phyloP scores from a whole-genome alignment of 805 yeast species.

The Candida maltosa region DNA sequence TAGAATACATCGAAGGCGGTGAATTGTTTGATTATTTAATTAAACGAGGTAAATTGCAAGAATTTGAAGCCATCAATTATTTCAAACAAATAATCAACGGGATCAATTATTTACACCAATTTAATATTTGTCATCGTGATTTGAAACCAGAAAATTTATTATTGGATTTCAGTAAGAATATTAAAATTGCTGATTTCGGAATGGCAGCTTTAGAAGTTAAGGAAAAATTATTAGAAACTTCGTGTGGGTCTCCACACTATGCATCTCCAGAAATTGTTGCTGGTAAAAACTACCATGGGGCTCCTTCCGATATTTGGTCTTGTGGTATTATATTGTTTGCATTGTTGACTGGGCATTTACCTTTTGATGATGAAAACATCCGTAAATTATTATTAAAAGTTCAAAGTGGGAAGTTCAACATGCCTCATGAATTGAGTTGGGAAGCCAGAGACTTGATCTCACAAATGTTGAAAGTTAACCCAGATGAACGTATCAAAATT shows the following conservation, averaged over 20 bases:
- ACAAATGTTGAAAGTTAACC: conserved; percentile 80
- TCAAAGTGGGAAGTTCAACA: conserved; percentile 80
- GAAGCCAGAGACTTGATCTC: conserved; percentile 87
- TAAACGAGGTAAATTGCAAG: conserved; percentile 83
- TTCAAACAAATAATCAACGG: conserved; percentile 85
- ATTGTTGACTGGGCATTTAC: conserved; percentile 87
- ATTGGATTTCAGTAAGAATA: conserved; percentile 78
- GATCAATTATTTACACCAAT: conserved; percentile 78
- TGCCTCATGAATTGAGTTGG: conserved; percentile 73
- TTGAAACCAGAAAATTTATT: conserved; percentile 78
- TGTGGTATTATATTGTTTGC: conserved; percentile 96
- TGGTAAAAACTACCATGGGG: conserved; percentile 92
- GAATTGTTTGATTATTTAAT: conserved; percentile 91
- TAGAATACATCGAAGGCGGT: conserved; percentile 97
- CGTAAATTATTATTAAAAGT: conserved; percentile 84
- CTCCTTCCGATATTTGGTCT: conserved; percentile 97
- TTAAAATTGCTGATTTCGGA: conserved; percentile 97
- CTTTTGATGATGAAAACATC: conserved; percentile 95
- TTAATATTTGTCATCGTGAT: conserved; percentile 86
- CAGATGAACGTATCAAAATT: conserved; percentile 74
- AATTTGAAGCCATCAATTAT: conserved; percentile 84
- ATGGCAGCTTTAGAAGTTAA: conserved; percentile 95
- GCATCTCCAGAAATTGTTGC: conserved; percentile 98
- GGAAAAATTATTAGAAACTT: conserved; percentile 81
- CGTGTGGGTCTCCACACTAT: conserved; percentile 98